phyloP scores from a whole-genome alignment of 1,139 yeast genomes.

The Spathaspora sp. region DNA sequence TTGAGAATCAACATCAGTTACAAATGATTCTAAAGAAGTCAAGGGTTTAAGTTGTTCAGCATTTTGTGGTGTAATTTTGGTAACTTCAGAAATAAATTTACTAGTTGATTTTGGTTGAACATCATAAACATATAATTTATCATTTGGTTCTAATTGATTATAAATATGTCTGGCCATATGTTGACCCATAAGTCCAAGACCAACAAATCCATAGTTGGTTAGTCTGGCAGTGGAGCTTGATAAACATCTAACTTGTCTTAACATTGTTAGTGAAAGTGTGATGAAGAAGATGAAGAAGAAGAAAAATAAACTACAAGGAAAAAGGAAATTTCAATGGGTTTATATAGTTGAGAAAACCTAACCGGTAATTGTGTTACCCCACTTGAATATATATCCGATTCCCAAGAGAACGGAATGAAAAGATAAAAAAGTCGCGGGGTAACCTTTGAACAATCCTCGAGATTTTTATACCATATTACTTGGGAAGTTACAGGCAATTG shows the following conservation, averaged over 20 bases:
- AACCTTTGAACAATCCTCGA: too few relatives aligned
- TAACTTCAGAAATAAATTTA: constrained; percentile 27
- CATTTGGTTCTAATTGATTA: constrained; percentile 38
- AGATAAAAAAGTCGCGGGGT: too few relatives aligned
- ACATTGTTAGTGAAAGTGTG: background rate
- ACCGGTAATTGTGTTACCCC: background rate
- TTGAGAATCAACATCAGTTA: constrained; percentile 36
- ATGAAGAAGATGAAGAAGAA: background rate
- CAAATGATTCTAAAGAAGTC: constrained; percentile 27
- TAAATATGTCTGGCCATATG: constrained; percentile 59
- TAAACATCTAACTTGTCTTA: background rate
- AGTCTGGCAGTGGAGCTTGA: constrained; percentile 4
- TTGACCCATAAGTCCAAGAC: constrained; percentile 62
- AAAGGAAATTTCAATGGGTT: background rate
- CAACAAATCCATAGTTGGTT: constrained; percentile 51
- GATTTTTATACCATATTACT: too few relatives aligned
- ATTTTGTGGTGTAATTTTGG: constrained; percentile 23
- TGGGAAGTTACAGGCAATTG: too few relatives aligned
- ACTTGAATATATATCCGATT: background rate
- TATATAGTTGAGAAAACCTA: background rate
- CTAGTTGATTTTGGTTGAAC: constrained; percentile 32
- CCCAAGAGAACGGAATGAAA: background rate
- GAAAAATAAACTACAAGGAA: background rate
- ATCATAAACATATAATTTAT: constrained; percentile 47
- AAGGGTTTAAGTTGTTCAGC: constrained; percentile 22